phyloP scores from a whole-genome alignment of 176 grass and related monocot species.

The Pontederia paniculata region DNA sequence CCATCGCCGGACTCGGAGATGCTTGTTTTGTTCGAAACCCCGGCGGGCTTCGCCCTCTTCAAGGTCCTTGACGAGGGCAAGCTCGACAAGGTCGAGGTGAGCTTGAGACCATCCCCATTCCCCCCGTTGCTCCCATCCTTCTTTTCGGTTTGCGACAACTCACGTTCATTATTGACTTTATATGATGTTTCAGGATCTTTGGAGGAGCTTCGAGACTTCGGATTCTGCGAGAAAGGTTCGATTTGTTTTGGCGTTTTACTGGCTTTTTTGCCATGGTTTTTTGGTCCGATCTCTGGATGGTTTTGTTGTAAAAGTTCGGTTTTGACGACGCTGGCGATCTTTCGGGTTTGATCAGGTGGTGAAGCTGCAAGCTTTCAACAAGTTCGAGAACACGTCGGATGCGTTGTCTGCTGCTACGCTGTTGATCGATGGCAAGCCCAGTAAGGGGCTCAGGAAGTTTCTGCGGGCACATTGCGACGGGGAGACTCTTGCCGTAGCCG shows the following conservation, averaged over 20 bases:
- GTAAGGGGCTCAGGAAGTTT: slow-evolving; percentile 81
- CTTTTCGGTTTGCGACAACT: background rate
- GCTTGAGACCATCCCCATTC: background rate
- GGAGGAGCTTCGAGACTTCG: slow-evolving; percentile 55
- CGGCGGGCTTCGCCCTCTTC: slow-evolving; percentile 84
- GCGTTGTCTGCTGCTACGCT: slow-evolving; percentile 66
- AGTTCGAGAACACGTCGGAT: slow-evolving; percentile 92
- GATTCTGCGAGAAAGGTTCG: slow-evolving; percentile 60
- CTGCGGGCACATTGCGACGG: slow-evolving; percentile 66
- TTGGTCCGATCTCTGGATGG: background rate
- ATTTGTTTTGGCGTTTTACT: background rate
- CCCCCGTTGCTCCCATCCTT: background rate
- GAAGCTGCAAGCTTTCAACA: slow-evolving; percentile 87
- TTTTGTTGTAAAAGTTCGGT: background rate
- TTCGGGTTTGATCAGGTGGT: slow-evolving; percentile 50
- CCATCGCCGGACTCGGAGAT: slow-evolving; percentile 17
- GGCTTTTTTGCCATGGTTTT: background rate
- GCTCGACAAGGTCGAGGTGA: slow-evolving; percentile 65
- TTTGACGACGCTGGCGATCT: background rate
- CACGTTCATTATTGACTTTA: background rate
- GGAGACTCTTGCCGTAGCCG: slow-evolving; percentile 77
- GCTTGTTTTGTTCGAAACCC: slow-evolving; percentile 81
- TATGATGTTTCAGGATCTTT: slow-evolving; percentile 50
- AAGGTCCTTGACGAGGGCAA: slow-evolving; percentile 92
- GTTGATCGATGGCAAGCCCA: slow-evolving; percentile 86